Percentiles rank a stretch among this genome's conserved stretches.
These are phyloP conservation scores for Aspergillus haitiensis DNA, from an alignment of 495 filamentous ascomycete genomes.

Conservation along the genomic window DNA sequence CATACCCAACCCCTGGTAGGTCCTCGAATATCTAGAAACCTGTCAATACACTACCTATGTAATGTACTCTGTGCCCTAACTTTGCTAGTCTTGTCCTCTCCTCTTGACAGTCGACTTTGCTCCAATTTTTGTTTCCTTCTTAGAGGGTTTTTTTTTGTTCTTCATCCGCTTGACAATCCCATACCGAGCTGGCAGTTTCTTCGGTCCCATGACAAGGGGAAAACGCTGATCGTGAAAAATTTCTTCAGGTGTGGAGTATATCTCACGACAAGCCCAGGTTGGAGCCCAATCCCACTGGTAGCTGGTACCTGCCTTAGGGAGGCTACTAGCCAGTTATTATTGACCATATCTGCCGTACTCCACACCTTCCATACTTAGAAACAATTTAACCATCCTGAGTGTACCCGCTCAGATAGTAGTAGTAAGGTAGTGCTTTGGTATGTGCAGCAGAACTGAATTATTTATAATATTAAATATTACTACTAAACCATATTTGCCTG, in stretches of 20 bases:
- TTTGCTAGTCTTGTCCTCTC: too few relatives aligned
- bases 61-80: too few relatives aligned
- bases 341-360: conserved; percentile 23
- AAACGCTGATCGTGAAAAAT: conserved; percentile 19
- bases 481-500: neutral
- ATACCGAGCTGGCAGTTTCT: too few relatives aligned
- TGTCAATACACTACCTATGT: neutral
- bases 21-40: conserved; percentile 2
- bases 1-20: too few relatives aligned
- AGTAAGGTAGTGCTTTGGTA: neutral
- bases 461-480: neutral
- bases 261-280: conserved; percentile 13
- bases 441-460: neutral
- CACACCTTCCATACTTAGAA: conserved; percentile 27
- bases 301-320: conserved; percentile 30
- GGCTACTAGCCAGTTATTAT: conserved; percentile 18
- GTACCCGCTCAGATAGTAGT: conserved; percentile 1
- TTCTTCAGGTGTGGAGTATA: conserved; percentile 25
- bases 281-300: conserved; percentile 26
- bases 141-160: too few relatives aligned
- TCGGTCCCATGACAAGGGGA: neutral
- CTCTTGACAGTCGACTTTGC: too few relatives aligned
- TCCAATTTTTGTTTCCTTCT: too few relatives aligned
- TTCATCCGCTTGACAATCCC: too few relatives aligned
- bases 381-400: conserved; percentile 14